These are phyloP conservation scores for Vitis hybrid DNA, from an alignment of 177 flowering plant genomes.

Conservation along the genomic window DNA sequence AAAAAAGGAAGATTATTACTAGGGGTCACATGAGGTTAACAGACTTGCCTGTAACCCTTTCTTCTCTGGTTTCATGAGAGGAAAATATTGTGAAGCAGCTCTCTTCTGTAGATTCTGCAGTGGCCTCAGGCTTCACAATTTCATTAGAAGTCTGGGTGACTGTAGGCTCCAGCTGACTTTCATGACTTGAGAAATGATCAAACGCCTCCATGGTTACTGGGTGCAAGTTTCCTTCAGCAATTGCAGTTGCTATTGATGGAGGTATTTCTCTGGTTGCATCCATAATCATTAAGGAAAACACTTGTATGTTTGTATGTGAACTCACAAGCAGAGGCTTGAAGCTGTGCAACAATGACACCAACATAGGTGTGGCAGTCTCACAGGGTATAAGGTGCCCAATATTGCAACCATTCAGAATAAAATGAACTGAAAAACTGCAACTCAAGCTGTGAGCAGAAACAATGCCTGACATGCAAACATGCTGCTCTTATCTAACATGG, in stretches of 20 bases:
- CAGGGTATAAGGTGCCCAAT: too few relatives aligned
- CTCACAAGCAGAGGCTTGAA: too few relatives aligned
- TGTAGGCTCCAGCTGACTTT: constrained; percentile 7
- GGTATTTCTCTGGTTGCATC: constrained; percentile 55
- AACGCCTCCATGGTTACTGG: constrained; percentile 76
- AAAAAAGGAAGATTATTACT: neutral
- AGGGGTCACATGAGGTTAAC: neutral
- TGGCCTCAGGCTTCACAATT: constrained; percentile 12
- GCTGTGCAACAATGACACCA: too few relatives aligned
- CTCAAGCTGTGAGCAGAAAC: too few relatives aligned
- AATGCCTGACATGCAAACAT: too few relatives aligned
- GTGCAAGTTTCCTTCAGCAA: constrained; percentile 68
- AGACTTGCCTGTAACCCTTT: constrained; percentile 31
- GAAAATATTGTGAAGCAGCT: constrained; percentile 41
- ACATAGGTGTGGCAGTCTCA: too few relatives aligned
- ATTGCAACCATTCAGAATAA: too few relatives aligned
- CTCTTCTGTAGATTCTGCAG: constrained; percentile 20
- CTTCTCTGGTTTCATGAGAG: constrained; percentile 22
- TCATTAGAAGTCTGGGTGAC: constrained; percentile 8
- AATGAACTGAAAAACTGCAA: too few relatives aligned
- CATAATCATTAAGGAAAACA: constrained; percentile 28
- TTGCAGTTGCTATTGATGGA: constrained; percentile 61
- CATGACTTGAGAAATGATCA: constrained; percentile 28
- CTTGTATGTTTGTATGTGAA: neutral
- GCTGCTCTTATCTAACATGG: neutral